Conservation (phyloP, 169 alveolate genomes). For the Plasmodium ovale region DNA sequence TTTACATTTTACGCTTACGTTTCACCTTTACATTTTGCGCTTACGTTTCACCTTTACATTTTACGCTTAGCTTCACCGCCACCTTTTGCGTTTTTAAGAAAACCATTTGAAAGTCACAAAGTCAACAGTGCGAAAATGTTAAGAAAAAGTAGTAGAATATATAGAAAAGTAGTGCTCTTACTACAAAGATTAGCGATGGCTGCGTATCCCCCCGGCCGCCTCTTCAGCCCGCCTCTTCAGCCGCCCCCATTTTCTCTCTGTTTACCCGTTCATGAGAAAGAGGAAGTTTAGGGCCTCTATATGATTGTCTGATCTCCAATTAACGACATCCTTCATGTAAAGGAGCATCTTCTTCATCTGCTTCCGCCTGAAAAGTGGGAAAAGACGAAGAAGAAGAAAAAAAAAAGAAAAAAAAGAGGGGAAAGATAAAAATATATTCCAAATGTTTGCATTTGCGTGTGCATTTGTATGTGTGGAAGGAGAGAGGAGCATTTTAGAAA, state of each 20-base stretch:
- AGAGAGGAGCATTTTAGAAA: neutral
- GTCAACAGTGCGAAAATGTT: too few species aligned
- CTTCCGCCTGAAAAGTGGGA: slow-evolving; percentile 20
- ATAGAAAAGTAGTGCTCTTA: too few species aligned
- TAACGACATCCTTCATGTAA: slow-evolving; percentile 57
- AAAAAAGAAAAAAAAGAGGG: neutral
- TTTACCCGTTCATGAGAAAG: slow-evolving; percentile 35
- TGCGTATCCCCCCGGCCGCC: too few species aligned
- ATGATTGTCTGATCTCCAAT: slow-evolving; percentile 57
- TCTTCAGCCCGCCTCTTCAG: too few species aligned
- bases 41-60: too few species aligned
- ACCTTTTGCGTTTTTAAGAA: too few species aligned
- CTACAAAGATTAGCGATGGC: too few species aligned
- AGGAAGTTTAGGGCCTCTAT: slow-evolving; percentile 39
- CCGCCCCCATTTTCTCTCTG: neutral
- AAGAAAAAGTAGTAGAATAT: too few species aligned
- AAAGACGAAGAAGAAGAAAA: neutral
- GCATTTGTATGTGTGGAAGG: neutral
- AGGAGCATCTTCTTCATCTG: slow-evolving; percentile 73
- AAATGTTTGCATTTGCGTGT: neutral
- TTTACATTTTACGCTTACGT: too few species aligned
- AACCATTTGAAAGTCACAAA: too few species aligned
- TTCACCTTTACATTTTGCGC: too few species aligned
- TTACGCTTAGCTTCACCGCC: too few species aligned
- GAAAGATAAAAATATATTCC: neutral